phyloP scores from a whole-genome alignment of 108 stramenopile species.

The Aurantiochytrium sp. region DNA sequence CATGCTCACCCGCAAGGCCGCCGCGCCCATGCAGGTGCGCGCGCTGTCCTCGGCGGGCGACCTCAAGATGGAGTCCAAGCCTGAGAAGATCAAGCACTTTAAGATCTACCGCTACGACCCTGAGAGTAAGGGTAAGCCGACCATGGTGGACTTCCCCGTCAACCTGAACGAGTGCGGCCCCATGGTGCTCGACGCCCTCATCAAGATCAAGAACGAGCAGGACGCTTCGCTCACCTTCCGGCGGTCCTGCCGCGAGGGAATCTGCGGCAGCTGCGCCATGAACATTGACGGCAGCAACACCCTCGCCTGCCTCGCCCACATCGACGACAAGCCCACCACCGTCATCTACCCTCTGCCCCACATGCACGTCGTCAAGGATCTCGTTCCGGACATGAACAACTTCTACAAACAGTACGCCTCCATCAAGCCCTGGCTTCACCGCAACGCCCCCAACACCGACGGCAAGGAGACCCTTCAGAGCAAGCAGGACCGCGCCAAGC shows the following conservation, averaged over 20 bases:
- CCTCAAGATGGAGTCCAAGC: not conserved
- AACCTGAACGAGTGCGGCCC: constrained; percentile 91
- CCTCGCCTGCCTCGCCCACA: constrained; percentile 75
- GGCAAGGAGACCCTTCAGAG: constrained; percentile 84
- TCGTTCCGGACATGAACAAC: constrained; percentile 95
- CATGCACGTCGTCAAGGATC: constrained; percentile 97
- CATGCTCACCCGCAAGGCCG: not conserved
- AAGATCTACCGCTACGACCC: constrained; percentile 98
- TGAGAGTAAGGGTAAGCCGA: constrained; percentile 51
- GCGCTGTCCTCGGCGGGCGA: not conserved
- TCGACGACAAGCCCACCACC: constrained; percentile 62
- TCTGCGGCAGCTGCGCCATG: constrained; percentile 98
- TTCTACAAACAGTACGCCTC: constrained; percentile 95
- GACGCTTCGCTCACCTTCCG: constrained; percentile 92
- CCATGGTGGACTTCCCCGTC: constrained; percentile 80
- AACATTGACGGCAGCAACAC: constrained; percentile 96
- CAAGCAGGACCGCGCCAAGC: constrained; percentile 50
- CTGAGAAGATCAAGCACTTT: constrained; percentile 81
- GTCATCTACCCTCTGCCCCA: constrained; percentile 95
- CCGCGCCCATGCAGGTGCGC: not conserved
- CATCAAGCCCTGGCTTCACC: constrained; percentile 97
- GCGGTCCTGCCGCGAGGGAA: constrained; percentile 92
- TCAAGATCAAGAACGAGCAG: constrained; percentile 93
- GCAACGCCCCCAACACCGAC: constrained; percentile 61
- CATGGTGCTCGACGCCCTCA: constrained; percentile 92